These are phyloP conservation scores for Colletotrichum neosansevieriae DNA, from an alignment of 2,329 filamentous ascomycete genomes.

Conservation along the genomic window DNA sequence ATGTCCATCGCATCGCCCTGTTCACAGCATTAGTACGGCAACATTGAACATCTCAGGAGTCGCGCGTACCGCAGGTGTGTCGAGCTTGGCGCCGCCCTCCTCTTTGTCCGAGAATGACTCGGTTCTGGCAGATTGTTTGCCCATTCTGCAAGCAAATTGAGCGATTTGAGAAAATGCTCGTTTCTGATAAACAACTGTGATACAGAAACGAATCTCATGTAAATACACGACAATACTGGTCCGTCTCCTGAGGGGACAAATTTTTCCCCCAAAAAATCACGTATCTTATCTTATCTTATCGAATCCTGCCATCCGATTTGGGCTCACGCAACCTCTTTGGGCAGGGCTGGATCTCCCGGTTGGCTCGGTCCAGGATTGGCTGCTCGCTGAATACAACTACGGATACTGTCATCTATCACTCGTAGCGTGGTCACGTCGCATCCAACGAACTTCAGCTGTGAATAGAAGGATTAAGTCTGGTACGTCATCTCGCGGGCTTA, in stretches of 20 bases:
- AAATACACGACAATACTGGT: too few species aligned
- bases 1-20: conserved; percentile 35
- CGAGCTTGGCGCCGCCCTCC: conserved; percentile 34
- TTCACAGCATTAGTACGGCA: conserved; percentile 24
- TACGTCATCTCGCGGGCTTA: conserved; percentile 27
- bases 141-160: conserved; percentile 16
- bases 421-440: too few species aligned
- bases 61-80: conserved; percentile 27
- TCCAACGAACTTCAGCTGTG: neutral
- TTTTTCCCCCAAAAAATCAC: neutral
- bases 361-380: too few species aligned
- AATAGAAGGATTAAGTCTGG: neutral
- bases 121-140: conserved; percentile 14
- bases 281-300: conserved; percentile 32
- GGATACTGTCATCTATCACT: too few species aligned
- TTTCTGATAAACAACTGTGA: neutral
- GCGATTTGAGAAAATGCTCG: neutral
- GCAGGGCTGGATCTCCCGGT: too few species aligned
- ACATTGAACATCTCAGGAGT: conserved; percentile 1
- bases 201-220: too few species aligned
- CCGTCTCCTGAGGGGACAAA: neutral
- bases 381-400: too few species aligned
- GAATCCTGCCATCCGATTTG: too few species aligned
- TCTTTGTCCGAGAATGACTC: conserved; percentile 33
- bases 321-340: too few species aligned